Evolutionary conservation across 768 basidiomycete genomes (phyloP), one percentile per base, ranked within the genome.

Genomic region (Rhodotorula sphaerocarpa): DNA sequence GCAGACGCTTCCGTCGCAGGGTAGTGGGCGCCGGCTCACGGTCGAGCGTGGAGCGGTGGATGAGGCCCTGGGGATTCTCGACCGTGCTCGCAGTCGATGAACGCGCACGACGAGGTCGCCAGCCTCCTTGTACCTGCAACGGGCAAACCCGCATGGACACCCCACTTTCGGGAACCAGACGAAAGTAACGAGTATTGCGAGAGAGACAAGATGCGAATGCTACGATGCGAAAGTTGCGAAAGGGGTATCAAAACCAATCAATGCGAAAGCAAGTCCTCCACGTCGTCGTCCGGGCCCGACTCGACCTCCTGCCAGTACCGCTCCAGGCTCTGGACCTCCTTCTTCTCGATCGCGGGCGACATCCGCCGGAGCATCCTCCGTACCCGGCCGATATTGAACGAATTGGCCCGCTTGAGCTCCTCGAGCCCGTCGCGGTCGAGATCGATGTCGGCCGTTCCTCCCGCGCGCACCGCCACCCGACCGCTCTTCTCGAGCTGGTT

Each of bases 41-140:
- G 67, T 74, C 30, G 69, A 73, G 41, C 57, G 65, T 3, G 69
- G 70, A 15, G 71, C 71, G 5, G 69, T 74, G 44, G 59, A 72
- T 30, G 72, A 71, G 59, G 73, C 71, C 28, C 46, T 73, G 23
- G 51, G 63, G 33, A 46, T 73, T 23, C 65, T 74, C 20, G 73
- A 74, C 47, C 30, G 61, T 1, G 62, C 47, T 14, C 44, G 61
- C 7, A 61, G 36, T n/a, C n/a, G n/a, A n/a, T n/a, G n/a, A n/a
- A n/a, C n/a, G n/a, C n/a, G n/a, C n/a, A n/a, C n/a, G n/a, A n/a
- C n/a, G n/a, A n/a, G n/a, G n/a, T n/a, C n/a, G n/a, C n/a, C n/a
- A n/a, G n/a, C n/a, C n/a, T n/a, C n/a, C n/a, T n/a, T n/a, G n/a
- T n/a, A n/a, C n/a, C n/a, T n/a, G n/a, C n/a, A n/a, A n/a, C n/a